Conservation (phyloP, 208 protist genomes). For the Acanthamoeba triangularis region DNA sequence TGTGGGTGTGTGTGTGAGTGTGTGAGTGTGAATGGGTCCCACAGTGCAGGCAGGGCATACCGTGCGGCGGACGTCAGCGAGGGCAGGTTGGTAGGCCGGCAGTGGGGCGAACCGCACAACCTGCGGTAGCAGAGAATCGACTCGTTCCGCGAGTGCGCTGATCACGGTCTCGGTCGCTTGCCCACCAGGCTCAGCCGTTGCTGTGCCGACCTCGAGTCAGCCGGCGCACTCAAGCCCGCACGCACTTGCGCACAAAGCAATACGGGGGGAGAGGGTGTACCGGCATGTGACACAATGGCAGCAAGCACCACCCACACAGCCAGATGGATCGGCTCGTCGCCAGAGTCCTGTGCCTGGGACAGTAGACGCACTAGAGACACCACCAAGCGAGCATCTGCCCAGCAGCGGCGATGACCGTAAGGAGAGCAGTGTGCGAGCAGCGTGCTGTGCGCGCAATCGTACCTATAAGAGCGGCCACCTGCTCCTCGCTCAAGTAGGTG, state of each 20-base stretch:
- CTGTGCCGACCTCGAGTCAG: neutral
- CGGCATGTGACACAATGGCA: neutral
- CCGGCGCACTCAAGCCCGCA: no score
- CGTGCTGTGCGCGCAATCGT: no score
- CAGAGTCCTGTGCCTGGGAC: neutral
- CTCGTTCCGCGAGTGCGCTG: neutral
- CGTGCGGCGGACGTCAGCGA: neutral
- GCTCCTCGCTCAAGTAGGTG: neutral
- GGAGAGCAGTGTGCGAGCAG: no score
- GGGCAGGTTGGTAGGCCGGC: neutral
- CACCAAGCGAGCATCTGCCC: neutral
- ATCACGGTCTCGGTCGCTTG: neutral
- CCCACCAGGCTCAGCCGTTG: neutral
- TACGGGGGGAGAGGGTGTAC: neutral
- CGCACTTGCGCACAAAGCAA: no score
- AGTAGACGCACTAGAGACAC: neutral
- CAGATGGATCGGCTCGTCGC: neutral
- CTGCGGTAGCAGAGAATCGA: neutral
- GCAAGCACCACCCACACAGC: neutral
- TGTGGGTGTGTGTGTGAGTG: no score
- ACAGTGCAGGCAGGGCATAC: neutral
- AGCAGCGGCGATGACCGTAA: no score
- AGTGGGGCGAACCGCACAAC: neutral
- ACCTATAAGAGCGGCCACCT: no score
- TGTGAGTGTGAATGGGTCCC: no score